Percentiles rank a stretch among this genome's conserved stretches.
phyloP scores from a whole-genome alignment of 192 early-diverging fungal genomes.

The Coemansia javaensis region DNA sequence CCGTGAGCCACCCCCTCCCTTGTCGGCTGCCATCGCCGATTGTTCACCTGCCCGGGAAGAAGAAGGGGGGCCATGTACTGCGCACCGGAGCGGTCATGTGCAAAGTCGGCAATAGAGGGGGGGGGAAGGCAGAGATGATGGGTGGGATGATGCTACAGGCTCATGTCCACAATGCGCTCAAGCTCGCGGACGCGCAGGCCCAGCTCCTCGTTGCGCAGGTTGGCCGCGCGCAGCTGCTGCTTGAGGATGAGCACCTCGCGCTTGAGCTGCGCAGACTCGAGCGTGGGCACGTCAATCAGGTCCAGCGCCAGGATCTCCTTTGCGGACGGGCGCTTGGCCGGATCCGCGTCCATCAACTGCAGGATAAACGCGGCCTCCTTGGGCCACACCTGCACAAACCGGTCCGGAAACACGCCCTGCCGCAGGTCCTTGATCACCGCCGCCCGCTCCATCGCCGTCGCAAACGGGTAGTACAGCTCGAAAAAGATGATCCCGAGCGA shows the following conservation, averaged over 20 bases:
- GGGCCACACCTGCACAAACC: constrained; percentile 52
- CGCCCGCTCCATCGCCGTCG: constrained; percentile 87
- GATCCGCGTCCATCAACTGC: constrained; percentile 76
- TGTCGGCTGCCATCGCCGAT: too few species aligned
- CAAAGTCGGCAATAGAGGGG: too few species aligned
- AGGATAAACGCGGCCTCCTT: constrained; percentile 72
- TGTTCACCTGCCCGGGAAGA: too few species aligned
- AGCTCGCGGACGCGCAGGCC: constrained; percentile 37
- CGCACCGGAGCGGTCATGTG: too few species aligned
- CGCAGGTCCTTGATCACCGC: constrained; percentile 67
- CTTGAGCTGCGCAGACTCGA: constrained; percentile 45
- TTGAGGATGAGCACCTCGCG: constrained; percentile 34
- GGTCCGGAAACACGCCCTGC: constrained; percentile 68
- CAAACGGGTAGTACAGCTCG: constrained; percentile 85
- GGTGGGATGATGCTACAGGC: too few species aligned
- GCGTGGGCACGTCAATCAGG: constrained; percentile 53
- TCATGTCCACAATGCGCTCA: constrained; percentile 41
- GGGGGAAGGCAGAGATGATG: too few species aligned
- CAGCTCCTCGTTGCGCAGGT: constrained; percentile 46
- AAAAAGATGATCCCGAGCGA: constrained; percentile 95
- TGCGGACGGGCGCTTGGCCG: constrained; percentile 63
- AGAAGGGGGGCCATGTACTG: too few species aligned
- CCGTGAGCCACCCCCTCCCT: too few species aligned
- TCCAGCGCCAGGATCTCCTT: constrained; percentile 68
- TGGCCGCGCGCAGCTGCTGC: constrained; percentile 35